Base-by-base conservation (phyloP, 2,329 filamentous ascomycete genomes). In the Arachnomyces sp. region DNA sequence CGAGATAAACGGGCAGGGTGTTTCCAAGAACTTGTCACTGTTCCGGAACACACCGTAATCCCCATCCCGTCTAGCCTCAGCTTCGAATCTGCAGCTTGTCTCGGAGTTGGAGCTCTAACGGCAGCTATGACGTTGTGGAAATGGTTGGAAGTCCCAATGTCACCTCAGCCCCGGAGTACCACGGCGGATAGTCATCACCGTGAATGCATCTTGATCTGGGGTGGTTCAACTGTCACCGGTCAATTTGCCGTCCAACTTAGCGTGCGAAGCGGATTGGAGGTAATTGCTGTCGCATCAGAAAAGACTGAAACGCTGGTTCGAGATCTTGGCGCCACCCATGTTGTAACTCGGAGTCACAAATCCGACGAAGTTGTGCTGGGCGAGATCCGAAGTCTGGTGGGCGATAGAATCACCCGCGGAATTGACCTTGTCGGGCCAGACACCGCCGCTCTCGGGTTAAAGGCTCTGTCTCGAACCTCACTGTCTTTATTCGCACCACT, bases 161-260 rank as follows among this genome's bases (percentile, higher is more conserved):
- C 50, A 21, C 17, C 33, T 51, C 12, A 44, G n/a, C 43, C 25
- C 14, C 30, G 36, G 39, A 52, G 40, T 44, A 50, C 35, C 21
- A 5, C 21, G 5, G 9, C 9, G 9, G 21, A 25, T 5, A 9
- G 21, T 9, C 5, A 25, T 5, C 21, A 25, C 9, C 21, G 21
- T 25, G 36, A 49, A 28, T 54, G 51, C 52, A 42, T 66, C 25
- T 46, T 67, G 11, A 54, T 68, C 21, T 68, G 65, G 66, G 65
- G 65, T 28, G 66, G 65, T 15, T 64, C 62, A 11, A 64, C 63
- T 2, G 56, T 63, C 5, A 68, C 65, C 3, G 65, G 62, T 1
- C 63, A 67, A 44, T 67, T 66, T 33, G 56, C 63, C 6, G 63
- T 60, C 8, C 64, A 69, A 44, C 48, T 68, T 17, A 63, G 64